Evolutionary conservation across 345 rosid genomes (phyloP), one percentile per base, ranked within the genome.

Genomic region (Fremontodendron californicum): DNA sequence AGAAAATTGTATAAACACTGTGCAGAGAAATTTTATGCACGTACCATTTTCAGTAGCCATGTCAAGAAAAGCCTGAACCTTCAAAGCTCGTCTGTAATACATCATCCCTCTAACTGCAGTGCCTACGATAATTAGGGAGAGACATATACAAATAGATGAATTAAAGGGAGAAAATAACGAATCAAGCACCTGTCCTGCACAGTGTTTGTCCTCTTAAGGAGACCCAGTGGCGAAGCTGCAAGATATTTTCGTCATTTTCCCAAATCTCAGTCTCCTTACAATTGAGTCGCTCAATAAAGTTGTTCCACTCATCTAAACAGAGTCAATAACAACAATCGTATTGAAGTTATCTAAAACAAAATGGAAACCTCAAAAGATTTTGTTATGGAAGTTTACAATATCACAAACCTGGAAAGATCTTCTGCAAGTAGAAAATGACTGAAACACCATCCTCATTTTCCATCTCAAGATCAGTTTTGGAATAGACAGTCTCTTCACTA

Each of bases 401-500:
- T 69, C 58, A 72, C 78, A 63, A 69, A 92, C 97, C 97, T 85
- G 99, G 99, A 77, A 81, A 93, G 77, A 95, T 96, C 87, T 93
- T 96, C 81, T 93, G 99, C 93, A 96, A 82, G 84, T 96, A 96
- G 89, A 83, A 96, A 76, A 96, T 87, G 82, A 93, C 89, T 5
- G 99, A 96, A 40, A 96, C 83, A 85, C 99, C 99, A 81, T 93
- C 99, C 83, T 96, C 99, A 87, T 96, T 96, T 77, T 96, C 99
- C 89, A 88, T 83, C 79, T 92, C 99, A 46, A 96, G 96, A 77
- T 96, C 99, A 77, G 87, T 78, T 81, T 88, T 93, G 55, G 98
- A 92, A 81, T 93, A 96, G 54, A 96, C 96, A 12, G 97, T 93
- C 82, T 96, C 99, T 81, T 96, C 99, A 77, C 98, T 93, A 78